Evolutionary conservation across 2,329 filamentous ascomycete genomes (phyloP).

Genomic region (Acephala macrosclerotiorum): DNA sequence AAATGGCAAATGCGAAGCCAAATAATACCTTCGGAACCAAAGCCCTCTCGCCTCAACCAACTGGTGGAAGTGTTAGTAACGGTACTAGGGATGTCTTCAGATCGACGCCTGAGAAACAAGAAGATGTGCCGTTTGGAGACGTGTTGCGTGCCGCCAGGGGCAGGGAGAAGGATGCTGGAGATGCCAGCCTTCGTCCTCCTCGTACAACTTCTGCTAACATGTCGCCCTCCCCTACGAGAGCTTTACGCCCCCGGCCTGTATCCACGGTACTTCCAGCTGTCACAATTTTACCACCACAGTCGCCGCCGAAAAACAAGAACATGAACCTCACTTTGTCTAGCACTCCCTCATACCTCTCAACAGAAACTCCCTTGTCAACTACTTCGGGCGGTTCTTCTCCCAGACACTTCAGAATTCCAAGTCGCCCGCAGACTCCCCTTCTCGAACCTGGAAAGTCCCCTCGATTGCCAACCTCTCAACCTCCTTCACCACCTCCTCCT

Average conservation of each 20-base stretch:
- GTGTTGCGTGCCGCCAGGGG: conserved; percentile 33
- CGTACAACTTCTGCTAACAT: conserved; percentile 33
- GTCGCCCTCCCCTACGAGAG: conserved; percentile 41
- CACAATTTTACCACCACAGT: conserved; percentile 73
- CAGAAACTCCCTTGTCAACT: conserved; percentile 45
- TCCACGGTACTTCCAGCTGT: conserved; percentile 60
- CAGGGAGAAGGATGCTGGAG: conserved; percentile 34
- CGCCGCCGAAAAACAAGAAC: conserved; percentile 61
- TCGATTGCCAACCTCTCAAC: conserved; percentile 54
- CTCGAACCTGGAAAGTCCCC: conserved; percentile 58
- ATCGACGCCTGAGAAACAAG: conserved; percentile 28
- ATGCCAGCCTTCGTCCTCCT: conserved; percentile 37
- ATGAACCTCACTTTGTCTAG: conserved; percentile 36
- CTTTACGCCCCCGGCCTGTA: conserved; percentile 28
- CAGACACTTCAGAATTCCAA: conserved; percentile 61
- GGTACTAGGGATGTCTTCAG: conserved; percentile 30
- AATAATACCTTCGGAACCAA: conserved; percentile 40
- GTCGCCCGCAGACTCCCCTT: conserved; percentile 60
- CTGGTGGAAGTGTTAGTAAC: conserved; percentile 25
- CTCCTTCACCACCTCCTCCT: conserved; percentile 70
- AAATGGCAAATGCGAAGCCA: conserved; percentile 64
- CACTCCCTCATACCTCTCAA: conserved; percentile 37
- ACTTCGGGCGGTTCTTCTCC: conserved; percentile 47
- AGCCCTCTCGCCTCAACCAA: conserved; percentile 39
- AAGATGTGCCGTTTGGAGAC: conserved; percentile 33